phyloP scores from a whole-genome alignment of 495 filamentous ascomycete species.

The Trichoderma asperelloides region DNA sequence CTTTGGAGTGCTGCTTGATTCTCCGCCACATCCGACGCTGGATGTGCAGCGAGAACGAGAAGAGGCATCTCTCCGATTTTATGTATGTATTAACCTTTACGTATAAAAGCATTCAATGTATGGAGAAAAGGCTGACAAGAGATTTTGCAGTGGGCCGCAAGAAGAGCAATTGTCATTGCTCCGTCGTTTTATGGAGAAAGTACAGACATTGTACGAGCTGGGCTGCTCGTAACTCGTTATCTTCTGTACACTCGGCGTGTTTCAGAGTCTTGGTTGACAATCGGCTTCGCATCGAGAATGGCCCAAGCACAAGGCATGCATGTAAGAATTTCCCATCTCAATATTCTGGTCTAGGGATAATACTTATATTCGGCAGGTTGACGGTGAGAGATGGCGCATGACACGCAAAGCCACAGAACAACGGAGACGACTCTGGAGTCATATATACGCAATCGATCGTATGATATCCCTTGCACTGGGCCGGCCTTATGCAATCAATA shows the following conservation, averaged over 20 bases:
- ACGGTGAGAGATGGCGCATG: background rate
- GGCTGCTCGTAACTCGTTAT: background rate
- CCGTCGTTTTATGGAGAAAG: background rate
- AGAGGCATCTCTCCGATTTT: background rate
- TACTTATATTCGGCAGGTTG: background rate
- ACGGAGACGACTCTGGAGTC: background rate
- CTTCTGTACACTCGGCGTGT: background rate
- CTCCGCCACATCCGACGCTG: background rate
- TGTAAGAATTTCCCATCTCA: background rate
- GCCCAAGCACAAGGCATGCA: conserved; percentile 1
- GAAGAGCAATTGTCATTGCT: conserved; percentile 3
- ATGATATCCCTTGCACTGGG: background rate
- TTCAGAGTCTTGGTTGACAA: background rate
- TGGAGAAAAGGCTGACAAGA: background rate
- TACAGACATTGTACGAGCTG: conserved; percentile 1
- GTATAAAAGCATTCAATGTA: background rate
- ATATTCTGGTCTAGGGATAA: background rate
- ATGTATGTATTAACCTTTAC: background rate
- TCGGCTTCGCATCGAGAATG: conserved; percentile 1
- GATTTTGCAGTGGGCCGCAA: background rate
- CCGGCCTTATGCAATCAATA: background rate
- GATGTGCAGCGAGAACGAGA: conserved; percentile 6
- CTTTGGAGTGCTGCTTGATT: background rate
- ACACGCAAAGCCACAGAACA: background rate
- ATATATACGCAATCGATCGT: background rate